Conservation (phyloP, 768 basidiomycete species). For the Paxillus rubicundulus region DNA sequence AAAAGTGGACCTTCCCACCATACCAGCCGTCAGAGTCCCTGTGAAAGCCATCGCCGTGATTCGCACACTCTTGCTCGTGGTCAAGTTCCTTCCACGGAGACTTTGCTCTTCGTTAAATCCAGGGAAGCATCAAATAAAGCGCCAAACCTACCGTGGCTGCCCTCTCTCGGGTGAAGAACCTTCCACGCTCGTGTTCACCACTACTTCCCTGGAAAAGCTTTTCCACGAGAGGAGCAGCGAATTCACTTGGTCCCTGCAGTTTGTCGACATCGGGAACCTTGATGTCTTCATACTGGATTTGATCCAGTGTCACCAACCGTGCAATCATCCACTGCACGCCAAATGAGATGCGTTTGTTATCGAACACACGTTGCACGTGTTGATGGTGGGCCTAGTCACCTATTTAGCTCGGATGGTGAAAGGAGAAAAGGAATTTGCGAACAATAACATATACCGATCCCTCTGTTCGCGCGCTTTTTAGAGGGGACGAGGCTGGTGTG, state of each 20-base stretch:
- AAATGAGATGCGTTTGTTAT: slow-evolving; percentile 35
- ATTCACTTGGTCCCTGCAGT: slow-evolving; percentile 31
- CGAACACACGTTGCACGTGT: slow-evolving; percentile 18
- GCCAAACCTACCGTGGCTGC: slow-evolving; percentile 16
- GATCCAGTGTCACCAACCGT: slow-evolving; percentile 35
- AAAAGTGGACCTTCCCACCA: slow-evolving; percentile 60
- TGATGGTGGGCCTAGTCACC: slow-evolving; percentile 8
- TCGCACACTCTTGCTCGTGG: slow-evolving; percentile 40
- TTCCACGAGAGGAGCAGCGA: slow-evolving; percentile 28
- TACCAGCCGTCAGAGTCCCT: slow-evolving; percentile 45
- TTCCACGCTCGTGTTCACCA: neutral
- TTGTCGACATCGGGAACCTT: slow-evolving; percentile 26
- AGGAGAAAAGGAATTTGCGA: neutral
- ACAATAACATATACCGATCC: slow-evolving; percentile 3
- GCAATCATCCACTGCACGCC: slow-evolving; percentile 57
- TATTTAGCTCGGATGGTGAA: neutral
- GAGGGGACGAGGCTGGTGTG: neutral
- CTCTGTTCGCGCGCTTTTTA: neutral
- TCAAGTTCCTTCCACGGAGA: slow-evolving; percentile 65
- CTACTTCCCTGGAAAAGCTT: slow-evolving; percentile 10
- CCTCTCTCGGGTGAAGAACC: slow-evolving; percentile 12
- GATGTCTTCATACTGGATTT: slow-evolving; percentile 32
- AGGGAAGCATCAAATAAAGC: slow-evolving; percentile 10
- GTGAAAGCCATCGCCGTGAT: slow-evolving; percentile 34
- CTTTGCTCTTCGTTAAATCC: slow-evolving; percentile 31